Base-by-base conservation (phyloP, 345 rosid genomes). In the Aegle marmelos region DNA sequence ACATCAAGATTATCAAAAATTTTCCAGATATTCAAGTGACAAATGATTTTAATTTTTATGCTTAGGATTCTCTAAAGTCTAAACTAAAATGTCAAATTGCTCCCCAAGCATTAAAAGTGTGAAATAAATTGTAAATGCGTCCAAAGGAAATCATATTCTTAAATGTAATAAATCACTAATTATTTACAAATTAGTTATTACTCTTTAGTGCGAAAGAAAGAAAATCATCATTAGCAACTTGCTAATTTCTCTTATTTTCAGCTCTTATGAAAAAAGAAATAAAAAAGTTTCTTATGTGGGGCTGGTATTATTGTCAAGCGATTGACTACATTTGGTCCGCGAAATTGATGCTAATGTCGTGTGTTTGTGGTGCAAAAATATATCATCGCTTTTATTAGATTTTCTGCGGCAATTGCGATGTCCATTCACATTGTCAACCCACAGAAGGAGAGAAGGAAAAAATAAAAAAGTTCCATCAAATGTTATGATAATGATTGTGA, bases 341-440 rank as follows among this genome's bases (percentile, higher is more conserved):
- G n/a, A 69, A 69, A 16, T 36, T 73, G 56, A 0, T 59, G 54
- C n/a, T 27, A 57, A 25, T 25, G 67, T 34, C 22, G 59, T 2
- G 30, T 5, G 41, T 14, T 41, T 62, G 70, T 28, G 70, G 70
- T 28, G 70, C 45, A 14, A 62, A 45, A 30, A 63, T 45, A 48
- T 9, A 48, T 48, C 21, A 13, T 63, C 61, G 1, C 39, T 27
- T 24, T 27, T 25, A 13, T 54, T n/a, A 41, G 16, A 30, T 19
- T 53, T 54, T 21, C 30, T 0, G 9, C 31, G 54, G 58, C 9
- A 39, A 68, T 68, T 39, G n/a, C 73, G 30, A 53, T 56, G 73
- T 28, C 62, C 41, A 39, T 41, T 74, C 58, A 60, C 6, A 27
- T 60, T 61, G 77, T 60, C 77, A 60, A 74, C 77, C 57, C 77